Conservation (phyloP, 305 asterid species). For the Withania somnifera region DNA sequence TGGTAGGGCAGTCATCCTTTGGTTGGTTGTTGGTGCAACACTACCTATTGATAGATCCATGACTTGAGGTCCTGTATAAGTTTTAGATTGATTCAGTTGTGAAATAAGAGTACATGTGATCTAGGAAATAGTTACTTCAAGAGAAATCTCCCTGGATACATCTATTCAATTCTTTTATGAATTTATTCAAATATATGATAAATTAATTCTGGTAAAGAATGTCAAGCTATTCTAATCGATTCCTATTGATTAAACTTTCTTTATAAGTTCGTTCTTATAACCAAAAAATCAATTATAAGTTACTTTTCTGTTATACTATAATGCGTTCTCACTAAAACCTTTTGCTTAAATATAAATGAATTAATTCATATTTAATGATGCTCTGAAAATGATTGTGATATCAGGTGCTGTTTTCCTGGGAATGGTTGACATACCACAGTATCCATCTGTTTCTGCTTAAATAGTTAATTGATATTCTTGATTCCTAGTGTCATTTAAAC, state of each 20-base stretch:
- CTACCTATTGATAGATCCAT: background rate
- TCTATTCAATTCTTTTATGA: background rate
- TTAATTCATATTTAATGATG: background rate
- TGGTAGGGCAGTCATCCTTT: background rate
- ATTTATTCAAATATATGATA: background rate
- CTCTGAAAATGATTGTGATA: background rate
- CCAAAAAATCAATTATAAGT: background rate
- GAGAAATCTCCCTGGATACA: background rate
- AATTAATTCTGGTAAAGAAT: background rate
- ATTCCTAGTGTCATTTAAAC: slow-evolving; percentile 16
- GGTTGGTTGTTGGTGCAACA: background rate
- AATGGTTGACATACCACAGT: background rate
- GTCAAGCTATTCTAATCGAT: background rate
- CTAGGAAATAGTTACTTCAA: slow-evolving; percentile 2
- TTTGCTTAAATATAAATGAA: background rate
- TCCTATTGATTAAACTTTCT: background rate
- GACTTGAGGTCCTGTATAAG: background rate
- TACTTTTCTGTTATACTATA: background rate
- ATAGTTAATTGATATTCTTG: background rate
- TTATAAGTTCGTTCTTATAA: background rate
- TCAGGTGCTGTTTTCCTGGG: background rate
- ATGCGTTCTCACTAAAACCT: background rate
- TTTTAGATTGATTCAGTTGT: background rate
- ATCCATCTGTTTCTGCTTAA: slow-evolving; percentile 2
- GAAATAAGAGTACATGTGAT: background rate